A percentile compares a stretch with the other conserved stretches of the same genome.
Evolutionary conservation across 2,329 filamentous ascomycete genomes (phyloP).

Genomic region (Sclerotiophoma versabilis): DNA sequence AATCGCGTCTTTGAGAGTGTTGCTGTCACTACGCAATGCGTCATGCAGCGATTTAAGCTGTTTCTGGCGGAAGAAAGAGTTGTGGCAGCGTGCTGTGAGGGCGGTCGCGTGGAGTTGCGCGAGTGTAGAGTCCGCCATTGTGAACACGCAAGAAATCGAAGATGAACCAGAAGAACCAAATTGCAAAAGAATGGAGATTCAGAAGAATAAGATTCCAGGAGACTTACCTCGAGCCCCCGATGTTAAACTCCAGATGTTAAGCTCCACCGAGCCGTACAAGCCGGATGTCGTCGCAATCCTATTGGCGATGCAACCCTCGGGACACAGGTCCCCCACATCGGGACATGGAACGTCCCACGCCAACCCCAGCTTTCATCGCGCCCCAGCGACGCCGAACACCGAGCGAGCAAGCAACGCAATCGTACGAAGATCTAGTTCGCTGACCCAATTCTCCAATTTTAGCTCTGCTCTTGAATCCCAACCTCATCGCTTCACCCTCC

Average conservation of each 20-base stretch:
- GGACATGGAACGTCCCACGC: background rate
- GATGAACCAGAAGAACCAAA: background rate
- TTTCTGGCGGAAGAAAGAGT: conserved; percentile 55
- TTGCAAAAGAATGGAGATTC: background rate
- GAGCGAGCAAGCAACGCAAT: background rate
- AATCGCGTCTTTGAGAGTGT: conserved; percentile 51
- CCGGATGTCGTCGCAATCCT: no score
- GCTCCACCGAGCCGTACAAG: background rate
- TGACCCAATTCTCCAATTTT: no score
- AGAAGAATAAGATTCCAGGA: background rate
- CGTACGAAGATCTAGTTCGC: background rate
- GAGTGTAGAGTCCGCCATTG: conserved; percentile 31
- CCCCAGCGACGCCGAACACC: conserved; percentile 7
- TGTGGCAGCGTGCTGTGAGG: conserved; percentile 55
- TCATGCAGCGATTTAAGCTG: conserved; percentile 56
- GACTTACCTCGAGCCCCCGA: no score
- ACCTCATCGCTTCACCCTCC: background rate
- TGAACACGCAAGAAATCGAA: background rate
- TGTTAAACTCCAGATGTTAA: background rate
- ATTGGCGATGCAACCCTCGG: no score
- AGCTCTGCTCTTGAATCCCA: no score
- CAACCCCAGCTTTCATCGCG: conserved; percentile 14
- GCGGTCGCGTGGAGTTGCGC: conserved; percentile 51
- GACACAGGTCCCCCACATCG: conserved; percentile 7
- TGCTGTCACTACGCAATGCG: conserved; percentile 45